These are phyloP conservation scores for Blastomyces emzantsi DNA, from an alignment of 2,329 filamentous ascomycete species.

Conservation along the genomic window DNA sequence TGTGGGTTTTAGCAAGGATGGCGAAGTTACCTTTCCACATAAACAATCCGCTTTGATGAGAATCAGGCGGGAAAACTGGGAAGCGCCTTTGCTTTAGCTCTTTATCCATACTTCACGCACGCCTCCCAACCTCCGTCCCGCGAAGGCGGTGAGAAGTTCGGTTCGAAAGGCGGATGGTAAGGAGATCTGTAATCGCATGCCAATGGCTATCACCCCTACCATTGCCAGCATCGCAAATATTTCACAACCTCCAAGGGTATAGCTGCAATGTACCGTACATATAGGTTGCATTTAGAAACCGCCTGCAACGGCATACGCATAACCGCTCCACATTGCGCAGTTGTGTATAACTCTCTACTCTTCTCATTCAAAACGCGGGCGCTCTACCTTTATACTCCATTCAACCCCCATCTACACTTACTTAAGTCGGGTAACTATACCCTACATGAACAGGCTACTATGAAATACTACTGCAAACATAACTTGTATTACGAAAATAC, in stretches of 20 bases:
- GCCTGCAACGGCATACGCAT: neutral
- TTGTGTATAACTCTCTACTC: neutral
- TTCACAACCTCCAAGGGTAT: neutral
- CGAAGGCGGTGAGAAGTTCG: neutral
- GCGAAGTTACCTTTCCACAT: slow-evolving; percentile 77
- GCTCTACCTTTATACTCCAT: neutral
- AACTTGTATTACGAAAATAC: neutral
- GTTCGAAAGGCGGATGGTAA: neutral
- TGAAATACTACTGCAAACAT: neutral
- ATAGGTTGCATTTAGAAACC: neutral
- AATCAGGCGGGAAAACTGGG: slow-evolving; percentile 70
- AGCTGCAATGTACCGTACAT: neutral
- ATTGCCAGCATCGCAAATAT: neutral
- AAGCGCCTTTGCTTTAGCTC: slow-evolving; percentile 53
- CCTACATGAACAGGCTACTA: neutral
- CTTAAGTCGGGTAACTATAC: neutral
- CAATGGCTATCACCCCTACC: neutral
- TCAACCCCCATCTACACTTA: neutral
- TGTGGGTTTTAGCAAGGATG: slow-evolving; percentile 75
- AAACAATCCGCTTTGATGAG: slow-evolving; percentile 86
- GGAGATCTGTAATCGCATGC: neutral
- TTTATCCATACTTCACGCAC: neutral
- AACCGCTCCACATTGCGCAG: neutral
- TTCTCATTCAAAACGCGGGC: neutral
- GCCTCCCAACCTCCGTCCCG: neutral